Conservation (phyloP, 2,329 filamentous ascomycete genomes). For the Paecilomyces dactylethromorphus region DNA sequence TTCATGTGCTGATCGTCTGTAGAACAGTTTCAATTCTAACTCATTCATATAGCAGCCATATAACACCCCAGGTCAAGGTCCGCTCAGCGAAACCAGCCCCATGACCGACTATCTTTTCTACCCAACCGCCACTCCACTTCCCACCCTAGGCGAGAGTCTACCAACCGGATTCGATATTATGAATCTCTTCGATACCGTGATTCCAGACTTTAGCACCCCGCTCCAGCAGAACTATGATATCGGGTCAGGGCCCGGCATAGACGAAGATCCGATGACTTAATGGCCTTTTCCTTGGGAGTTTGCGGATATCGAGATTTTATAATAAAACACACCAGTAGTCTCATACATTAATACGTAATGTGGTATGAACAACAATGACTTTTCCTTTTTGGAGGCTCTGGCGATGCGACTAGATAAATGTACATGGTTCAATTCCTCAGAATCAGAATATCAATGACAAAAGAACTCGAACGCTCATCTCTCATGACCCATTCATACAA, state of each 20-base stretch:
- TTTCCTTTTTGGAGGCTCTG: neutral
- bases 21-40: neutral
- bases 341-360: neutral
- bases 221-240: neutral
- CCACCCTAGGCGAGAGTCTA: conserved; percentile 4
- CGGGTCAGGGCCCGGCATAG: neutral
- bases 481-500: neutral
- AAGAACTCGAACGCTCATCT: neutral
- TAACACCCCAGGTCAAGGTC: neutral
- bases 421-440: neutral
- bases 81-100: neutral
- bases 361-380: neutral
- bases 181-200: conserved; percentile 7
- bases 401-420: neutral
- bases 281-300: neutral
- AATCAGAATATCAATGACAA: neutral
- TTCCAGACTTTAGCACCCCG: conserved; percentile 4
- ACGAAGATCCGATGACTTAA: neutral
- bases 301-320: neutral
- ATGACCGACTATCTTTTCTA: conserved; percentile 8
- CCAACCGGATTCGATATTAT: conserved; percentile 8
- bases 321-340: neutral
- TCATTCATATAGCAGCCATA: neutral
- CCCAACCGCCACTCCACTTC: conserved; percentile 7
- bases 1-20: neutral